Evolutionary conservation across 2,329 filamentous ascomycete species (phyloP), one percentile per base, ranked within the genome.

Genomic region (Talaromyces sp.): DNA sequence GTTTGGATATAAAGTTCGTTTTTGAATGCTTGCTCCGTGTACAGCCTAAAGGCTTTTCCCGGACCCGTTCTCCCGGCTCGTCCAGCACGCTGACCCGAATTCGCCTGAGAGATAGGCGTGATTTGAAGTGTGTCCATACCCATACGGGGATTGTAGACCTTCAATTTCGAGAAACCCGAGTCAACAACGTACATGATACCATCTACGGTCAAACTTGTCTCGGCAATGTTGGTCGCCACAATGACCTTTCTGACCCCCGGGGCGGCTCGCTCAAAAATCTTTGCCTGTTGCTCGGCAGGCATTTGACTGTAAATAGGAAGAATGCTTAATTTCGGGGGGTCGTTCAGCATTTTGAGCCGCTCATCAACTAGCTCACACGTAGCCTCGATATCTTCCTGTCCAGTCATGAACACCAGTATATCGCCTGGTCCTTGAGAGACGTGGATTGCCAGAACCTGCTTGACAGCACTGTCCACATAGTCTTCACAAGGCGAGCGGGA

Each of bases 101-200:
- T 99, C 68, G 95, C 95, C 75, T 99, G 95, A 2, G 93, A 97
- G 60, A 99, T 96, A 0, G 95, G 95, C 0, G 95, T 99, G 68
- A 99, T 96, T 72, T 98, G 95, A 14, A 99, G 84, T 0, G 93
- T 97, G 72, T 99, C 95, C 95, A 99, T 99, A 63, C 95, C 95
- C 92, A 99, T 98, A 60, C 93, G 90, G 5, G 95, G 93, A 71
- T 99, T 99, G 78, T 98, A 99, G 4, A 99, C 95, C 75, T 99
- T 99, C 73, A 98, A 85, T 75, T 99, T 99, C 1, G 92, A 96
- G 76, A 93, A 99, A 0, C 95, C 95, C 1, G 91, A 88, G 74
- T 99, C 95, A 4, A 99, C 95, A 23, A 99, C 95, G 71, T 96
- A 99, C 89, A 98, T 98, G 77, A 99, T 99, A 67, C 95, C 95